A percentile compares a stretch with the other conserved stretches of the same genome.
phyloP scores from a whole-genome alignment of 2,329 filamentous ascomycete genomes.

The Cladophialophora chaetospira region DNA sequence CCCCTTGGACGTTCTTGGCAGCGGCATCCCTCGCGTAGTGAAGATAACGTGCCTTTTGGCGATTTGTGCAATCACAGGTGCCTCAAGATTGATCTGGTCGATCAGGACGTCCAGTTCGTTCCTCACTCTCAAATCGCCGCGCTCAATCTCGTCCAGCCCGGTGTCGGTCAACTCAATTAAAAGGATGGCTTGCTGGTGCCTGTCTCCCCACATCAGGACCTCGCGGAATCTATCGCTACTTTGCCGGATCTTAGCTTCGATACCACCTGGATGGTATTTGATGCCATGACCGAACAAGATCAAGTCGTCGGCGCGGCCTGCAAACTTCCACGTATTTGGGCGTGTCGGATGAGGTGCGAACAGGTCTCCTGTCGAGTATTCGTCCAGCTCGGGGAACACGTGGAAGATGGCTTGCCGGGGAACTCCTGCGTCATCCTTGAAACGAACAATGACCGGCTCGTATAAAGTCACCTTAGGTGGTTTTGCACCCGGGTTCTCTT shows the following conservation, averaged over 20 bases:
- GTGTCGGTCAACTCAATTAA: slow-evolving; percentile 5
- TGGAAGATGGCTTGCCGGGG: slow-evolving; percentile 4
- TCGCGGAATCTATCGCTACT: background rate
- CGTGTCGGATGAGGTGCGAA: slow-evolving; percentile 5
- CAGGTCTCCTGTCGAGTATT: slow-evolving; percentile 7
- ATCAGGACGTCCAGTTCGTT: background rate
- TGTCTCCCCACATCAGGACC: slow-evolving; percentile 7
- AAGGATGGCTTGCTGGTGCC: background rate
- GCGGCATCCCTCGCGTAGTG: background rate
- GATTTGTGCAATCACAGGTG: slow-evolving; percentile 3
- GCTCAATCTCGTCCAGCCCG: background rate
- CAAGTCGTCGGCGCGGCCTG: slow-evolving; percentile 1
- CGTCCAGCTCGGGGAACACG: background rate
- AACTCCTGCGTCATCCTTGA: background rate
- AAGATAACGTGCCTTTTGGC: slow-evolving; percentile 1
- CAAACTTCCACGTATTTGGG: slow-evolving; percentile 6
- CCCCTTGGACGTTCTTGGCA: slow-evolving; percentile 2
- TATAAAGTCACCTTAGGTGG: background rate
- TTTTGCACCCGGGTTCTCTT: background rate
- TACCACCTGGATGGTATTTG: slow-evolving; percentile 1
- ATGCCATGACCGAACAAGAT: slow-evolving; percentile 10
- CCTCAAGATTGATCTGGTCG: slow-evolving; percentile 2
- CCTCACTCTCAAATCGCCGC: background rate
- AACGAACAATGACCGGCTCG: slow-evolving; percentile 5
- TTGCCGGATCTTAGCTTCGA: slow-evolving; percentile 1